Evolutionary conservation across 2,329 filamentous ascomycete species (phyloP).

Genomic region (Botrytis pseudocinerea): DNA sequence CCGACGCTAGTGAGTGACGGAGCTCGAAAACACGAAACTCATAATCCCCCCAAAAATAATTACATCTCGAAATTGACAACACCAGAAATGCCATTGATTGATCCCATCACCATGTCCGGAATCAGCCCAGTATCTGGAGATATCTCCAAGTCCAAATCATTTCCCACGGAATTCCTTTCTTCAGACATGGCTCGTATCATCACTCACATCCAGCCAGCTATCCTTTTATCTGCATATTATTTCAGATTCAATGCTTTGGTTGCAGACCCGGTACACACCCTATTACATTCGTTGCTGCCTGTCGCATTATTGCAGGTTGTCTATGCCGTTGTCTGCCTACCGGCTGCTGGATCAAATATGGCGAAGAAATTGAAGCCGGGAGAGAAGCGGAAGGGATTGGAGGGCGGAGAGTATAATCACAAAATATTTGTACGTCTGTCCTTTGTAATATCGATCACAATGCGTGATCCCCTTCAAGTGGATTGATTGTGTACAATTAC

Average conservation of each 20-base stretch:
- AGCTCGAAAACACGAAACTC: slow-evolving; percentile 18
- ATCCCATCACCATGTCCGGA: slow-evolving; percentile 39
- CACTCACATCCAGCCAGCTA: slow-evolving; percentile 65
- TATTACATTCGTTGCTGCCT: slow-evolving; percentile 61
- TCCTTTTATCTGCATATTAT: slow-evolving; percentile 65
- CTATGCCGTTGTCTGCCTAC: slow-evolving; percentile 65
- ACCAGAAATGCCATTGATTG: slow-evolving; percentile 37
- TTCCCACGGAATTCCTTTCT: slow-evolving; percentile 39
- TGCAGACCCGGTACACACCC: slow-evolving; percentile 64
- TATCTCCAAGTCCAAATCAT: slow-evolving; percentile 27
- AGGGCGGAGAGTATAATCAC: slow-evolving; percentile 20
- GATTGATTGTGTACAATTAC: background rate
- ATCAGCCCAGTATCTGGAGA: slow-evolving; percentile 22
- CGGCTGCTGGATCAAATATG: slow-evolving; percentile 54
- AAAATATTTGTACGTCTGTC: slow-evolving; percentile 30
- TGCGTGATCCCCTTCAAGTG: background rate
- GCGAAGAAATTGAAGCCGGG: slow-evolving; percentile 54
- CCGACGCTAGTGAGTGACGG: slow-evolving; percentile 22
- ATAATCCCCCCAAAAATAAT: background rate
- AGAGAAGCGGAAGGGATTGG: slow-evolving; percentile 53
- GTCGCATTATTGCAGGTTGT: slow-evolving; percentile 63
- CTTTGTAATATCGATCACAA: background rate
- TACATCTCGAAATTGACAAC: slow-evolving; percentile 3
- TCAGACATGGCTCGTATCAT: slow-evolving; percentile 51
- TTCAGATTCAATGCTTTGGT: slow-evolving; percentile 68